These are phyloP conservation scores for Serendipita sp. DNA, from an alignment of 768 basidiomycete genomes.

Conservation along the genomic window DNA sequence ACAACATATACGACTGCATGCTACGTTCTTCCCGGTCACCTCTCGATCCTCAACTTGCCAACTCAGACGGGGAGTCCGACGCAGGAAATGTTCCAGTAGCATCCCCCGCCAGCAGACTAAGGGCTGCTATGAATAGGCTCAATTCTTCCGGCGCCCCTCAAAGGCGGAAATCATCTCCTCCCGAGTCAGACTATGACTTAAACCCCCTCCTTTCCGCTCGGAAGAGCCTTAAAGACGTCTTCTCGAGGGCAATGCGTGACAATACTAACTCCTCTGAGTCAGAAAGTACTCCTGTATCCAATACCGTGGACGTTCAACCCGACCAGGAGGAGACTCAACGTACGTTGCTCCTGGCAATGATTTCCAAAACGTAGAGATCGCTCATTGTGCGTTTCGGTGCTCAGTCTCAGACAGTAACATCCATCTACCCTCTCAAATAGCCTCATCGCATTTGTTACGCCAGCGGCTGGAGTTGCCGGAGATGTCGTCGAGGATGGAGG, in stretches of 20 bases:
- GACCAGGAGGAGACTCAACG: neutral
- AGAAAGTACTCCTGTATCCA: neutral
- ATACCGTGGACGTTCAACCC: neutral
- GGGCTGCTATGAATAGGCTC: conserved; percentile 4
- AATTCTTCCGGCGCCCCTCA: neutral
- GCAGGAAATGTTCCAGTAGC: neutral
- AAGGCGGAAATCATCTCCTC: neutral
- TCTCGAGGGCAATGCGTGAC: neutral
- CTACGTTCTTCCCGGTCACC: neutral
- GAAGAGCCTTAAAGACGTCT: conserved; percentile 5
- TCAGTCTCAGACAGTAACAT: conserved; percentile 5
- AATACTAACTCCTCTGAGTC: neutral
- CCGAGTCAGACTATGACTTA: conserved; percentile 2
- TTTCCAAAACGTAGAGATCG: neutral
- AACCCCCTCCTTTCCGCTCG: conserved; percentile 5
- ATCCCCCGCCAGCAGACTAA: neutral
- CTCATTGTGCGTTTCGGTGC: neutral
- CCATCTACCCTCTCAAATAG: neutral
- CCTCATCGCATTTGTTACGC: neutral
- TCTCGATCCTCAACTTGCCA: neutral
- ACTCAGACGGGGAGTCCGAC: neutral
- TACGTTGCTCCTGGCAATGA: neutral
- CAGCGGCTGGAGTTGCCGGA: conserved; percentile 1
- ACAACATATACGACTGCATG: neutral
- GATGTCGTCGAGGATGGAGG: conserved; percentile 3